These are phyloP conservation scores for Mucor piriformis DNA, from an alignment of 371 early-diverging fungal species.

Conservation along the genomic window DNA sequence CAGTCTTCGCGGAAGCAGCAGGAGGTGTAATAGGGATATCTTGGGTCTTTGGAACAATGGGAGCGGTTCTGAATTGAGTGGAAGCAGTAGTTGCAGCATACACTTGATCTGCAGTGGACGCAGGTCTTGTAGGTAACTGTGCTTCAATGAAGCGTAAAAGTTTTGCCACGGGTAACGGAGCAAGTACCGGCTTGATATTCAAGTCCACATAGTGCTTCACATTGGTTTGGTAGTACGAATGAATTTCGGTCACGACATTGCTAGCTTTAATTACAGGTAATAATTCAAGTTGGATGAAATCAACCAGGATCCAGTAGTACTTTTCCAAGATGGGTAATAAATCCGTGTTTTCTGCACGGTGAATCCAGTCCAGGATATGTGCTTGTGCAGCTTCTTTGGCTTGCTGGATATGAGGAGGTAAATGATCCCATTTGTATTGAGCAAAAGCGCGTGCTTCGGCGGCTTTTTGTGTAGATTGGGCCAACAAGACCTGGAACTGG, in stretches of 20 bases:
- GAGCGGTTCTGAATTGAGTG: neutral
- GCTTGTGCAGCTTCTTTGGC: neutral
- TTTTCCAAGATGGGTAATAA: neutral
- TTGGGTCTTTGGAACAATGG: neutral
- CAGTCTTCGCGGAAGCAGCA: neutral
- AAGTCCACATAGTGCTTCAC: neutral
- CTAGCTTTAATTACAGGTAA: conserved; percentile 3
- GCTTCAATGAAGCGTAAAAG: neutral
- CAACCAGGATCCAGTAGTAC: neutral
- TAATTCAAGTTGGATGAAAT: conserved; percentile 3
- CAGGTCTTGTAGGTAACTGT: neutral
- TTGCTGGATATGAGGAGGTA: conserved; percentile 1
- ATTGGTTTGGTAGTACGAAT: neutral
- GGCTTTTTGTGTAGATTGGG: neutral
- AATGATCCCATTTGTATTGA: neutral
- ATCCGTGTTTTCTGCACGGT: conserved; percentile 14
- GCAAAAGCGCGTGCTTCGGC: neutral
- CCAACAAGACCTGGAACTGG: neutral
- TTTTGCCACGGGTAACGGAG: neutral
- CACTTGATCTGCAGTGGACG: neutral
- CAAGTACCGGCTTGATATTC: neutral
- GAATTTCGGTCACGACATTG: neutral
- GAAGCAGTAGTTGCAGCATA: neutral
- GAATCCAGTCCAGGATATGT: neutral
- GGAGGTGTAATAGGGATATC: neutral